Evolutionary conservation across 805 yeast species (phyloP).

Genomic region (Wickerhamomyces bovis): DNA sequence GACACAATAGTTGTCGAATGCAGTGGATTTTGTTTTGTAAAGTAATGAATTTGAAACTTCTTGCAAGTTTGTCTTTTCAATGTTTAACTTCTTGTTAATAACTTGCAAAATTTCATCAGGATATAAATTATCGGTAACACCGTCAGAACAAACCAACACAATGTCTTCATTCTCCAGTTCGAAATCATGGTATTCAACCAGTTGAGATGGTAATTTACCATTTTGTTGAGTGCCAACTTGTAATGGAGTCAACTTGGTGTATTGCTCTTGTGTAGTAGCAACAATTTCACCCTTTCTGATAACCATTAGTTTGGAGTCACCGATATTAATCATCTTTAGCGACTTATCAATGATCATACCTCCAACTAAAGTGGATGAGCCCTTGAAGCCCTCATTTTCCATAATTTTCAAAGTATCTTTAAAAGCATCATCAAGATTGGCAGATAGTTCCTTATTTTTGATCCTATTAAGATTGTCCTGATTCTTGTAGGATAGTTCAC

Average conservation of each 20-base stretch:
- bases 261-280: constrained; percentile 39
- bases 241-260: constrained; percentile 43
- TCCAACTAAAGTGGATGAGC: constrained; percentile 44
- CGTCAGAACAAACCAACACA: constrained; percentile 45
- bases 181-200: constrained; percentile 40
- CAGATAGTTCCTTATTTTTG: constrained; percentile 35
- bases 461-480: constrained; percentile 32
- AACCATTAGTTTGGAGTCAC: constrained; percentile 45
- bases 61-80: constrained; percentile 28
- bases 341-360: constrained; percentile 43
- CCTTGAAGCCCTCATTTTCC: constrained; percentile 41
- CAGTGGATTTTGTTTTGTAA: constrained; percentile 40
- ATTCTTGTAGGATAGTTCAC: constrained; percentile 21
- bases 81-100: constrained; percentile 29
- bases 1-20: constrained; percentile 46
- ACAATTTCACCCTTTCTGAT: constrained; percentile 40
- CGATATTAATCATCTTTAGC: constrained; percentile 43
- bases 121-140: constrained; percentile 47
- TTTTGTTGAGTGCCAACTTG: constrained; percentile 49
- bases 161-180: constrained; percentile 36
- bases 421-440: constrained; percentile 41
- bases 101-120: constrained; percentile 39
- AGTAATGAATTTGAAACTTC: constrained; percentile 36
- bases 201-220: constrained; percentile 36
- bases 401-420: constrained; percentile 43